Conservation (phyloP, 2,329 filamentous ascomycete species). For the Alternaria arbusti region DNA sequence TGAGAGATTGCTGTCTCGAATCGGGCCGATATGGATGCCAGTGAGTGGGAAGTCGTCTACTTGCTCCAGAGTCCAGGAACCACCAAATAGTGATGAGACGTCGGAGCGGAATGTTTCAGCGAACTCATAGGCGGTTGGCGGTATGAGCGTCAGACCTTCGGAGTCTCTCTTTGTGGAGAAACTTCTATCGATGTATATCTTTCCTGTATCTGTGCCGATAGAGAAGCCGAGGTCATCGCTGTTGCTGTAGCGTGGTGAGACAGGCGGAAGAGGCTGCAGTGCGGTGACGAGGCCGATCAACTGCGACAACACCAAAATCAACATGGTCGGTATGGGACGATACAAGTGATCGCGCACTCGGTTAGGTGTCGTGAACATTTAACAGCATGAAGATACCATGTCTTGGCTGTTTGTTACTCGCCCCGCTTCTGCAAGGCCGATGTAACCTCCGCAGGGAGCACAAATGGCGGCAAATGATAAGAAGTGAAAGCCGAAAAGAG, state of each 20-base stretch:
- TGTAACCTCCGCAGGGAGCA: conserved; percentile 10
- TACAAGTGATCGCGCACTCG: not conserved
- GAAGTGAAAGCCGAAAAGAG: not conserved
- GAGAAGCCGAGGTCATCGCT: conserved; percentile 29
- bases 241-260: conserved; percentile 31
- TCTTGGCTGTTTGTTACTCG: conserved; percentile 8
- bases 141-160: conserved; percentile 59
- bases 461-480: not conserved
- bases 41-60: conserved; percentile 46
- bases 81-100: conserved; percentile 50
- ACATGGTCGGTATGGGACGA: not conserved
- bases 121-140: conserved; percentile 58
- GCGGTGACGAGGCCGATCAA: conserved; percentile 16
- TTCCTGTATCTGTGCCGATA: conserved; percentile 26
- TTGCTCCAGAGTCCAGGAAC: conserved; percentile 51
- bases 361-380: not conserved
- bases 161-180: conserved; percentile 53
- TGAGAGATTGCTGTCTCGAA: conserved; percentile 28
- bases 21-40: conserved; percentile 55
- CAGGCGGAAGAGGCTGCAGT: conserved; percentile 51
- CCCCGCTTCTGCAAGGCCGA: conserved; percentile 12
- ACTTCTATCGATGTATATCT: conserved; percentile 51
- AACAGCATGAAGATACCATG: not conserved
- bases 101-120: conserved; percentile 56
- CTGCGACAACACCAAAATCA: not conserved